Percentiles rank a stretch among this genome's conserved stretches.
Conservation (phyloP, 2,329 filamentous ascomycete species). For the Talaromyces sp. region DNA sequence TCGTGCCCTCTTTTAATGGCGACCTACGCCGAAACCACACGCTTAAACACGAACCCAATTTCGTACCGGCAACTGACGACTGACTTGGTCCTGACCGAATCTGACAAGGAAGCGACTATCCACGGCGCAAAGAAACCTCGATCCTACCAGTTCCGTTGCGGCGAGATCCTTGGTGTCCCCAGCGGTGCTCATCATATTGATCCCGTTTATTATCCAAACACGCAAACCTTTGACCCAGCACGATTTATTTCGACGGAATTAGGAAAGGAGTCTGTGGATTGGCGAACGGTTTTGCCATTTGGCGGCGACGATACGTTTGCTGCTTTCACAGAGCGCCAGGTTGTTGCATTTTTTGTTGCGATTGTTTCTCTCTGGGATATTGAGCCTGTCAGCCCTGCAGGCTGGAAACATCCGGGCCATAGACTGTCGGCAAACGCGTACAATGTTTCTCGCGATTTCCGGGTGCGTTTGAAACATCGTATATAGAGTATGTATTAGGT, state of each 20-base stretch:
- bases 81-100: constrained; percentile 36
- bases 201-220: constrained; percentile 34
- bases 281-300: constrained; percentile 44
- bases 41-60: constrained; percentile 39
- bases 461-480: constrained; percentile 49
- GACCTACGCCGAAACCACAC: constrained; percentile 43
- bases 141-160: constrained; percentile 37
- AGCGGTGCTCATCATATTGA: constrained; percentile 43
- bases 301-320: constrained; percentile 45
- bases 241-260: constrained; percentile 43
- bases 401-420: constrained; percentile 49
- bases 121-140: constrained; percentile 21
- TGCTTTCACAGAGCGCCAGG: constrained; percentile 41
- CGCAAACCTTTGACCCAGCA: constrained; percentile 39
- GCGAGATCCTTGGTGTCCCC: constrained; percentile 40
- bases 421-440: constrained; percentile 46
- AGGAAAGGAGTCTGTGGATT: constrained; percentile 26
- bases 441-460: constrained; percentile 48
- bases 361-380: constrained; percentile 55
- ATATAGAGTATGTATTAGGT: neutral
- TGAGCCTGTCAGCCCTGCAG: constrained; percentile 38
- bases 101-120: constrained; percentile 27
- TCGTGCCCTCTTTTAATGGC: constrained; percentile 45
- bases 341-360: constrained; percentile 47
- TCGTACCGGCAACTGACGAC: constrained; percentile 38